Evolutionary conservation across 1,139 yeast genomes (phyloP), one percentile per base, ranked within the genome.

Genomic region (Hansenula sp.): DNA sequence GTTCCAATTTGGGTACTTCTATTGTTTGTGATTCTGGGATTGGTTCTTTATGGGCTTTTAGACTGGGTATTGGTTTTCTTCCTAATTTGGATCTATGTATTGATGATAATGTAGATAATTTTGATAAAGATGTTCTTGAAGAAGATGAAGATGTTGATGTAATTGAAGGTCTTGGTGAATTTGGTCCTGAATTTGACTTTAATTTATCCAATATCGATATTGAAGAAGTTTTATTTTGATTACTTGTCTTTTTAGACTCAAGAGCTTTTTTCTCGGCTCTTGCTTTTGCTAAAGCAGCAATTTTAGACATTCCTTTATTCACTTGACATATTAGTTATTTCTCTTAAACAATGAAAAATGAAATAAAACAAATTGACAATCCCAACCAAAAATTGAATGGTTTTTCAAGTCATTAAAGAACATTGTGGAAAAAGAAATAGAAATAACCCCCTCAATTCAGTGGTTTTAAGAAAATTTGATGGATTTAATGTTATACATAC

Each of bases 211-310:
- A 42, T 12, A 55, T 55, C 3, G 59, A 51, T 3, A 48, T 37
- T 5, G 57, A 46, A 2, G 44, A 38, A 6, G 28, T 36, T 17
- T 28, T 14, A 29, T 36, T 22, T 11, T 34, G 18, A 22, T 29
- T 30, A 12, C 32, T 32, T 11, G 17, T 31, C 16, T 32, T 18
- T 12, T 31, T 21, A 20, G 21, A 16, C 27, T 19, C 19, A 37
- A 32, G 25, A 37, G 40, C 25, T 31, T 47, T 44, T 32, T 52
- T 50, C 14, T 55, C 47, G 22, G 68, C 65, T 47, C 76, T 59
- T 17, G 69, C 62, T 47, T 66, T 68, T 3, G 80, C 79, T 48
- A 77, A 62, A 3, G 71, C 67, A 12, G 77, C 69, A 37, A 77
- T 58, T 51, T 73, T 75, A 1, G 75, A 68, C 39, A 57, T 25